Base-by-base conservation (phyloP, 176 grass and related monocot species). In the Bromus sterilis region DNA sequence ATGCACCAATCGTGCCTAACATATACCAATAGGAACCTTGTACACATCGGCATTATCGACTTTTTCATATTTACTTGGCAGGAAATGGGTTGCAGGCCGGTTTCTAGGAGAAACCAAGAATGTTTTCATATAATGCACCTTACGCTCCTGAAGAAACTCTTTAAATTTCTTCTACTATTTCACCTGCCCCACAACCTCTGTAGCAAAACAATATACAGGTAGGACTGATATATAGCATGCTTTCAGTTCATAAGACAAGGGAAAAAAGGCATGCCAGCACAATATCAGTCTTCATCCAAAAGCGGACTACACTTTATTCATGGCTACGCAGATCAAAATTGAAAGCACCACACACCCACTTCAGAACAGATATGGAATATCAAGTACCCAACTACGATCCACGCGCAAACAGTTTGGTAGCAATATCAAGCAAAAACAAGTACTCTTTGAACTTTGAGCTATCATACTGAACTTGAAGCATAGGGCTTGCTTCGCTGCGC, bases 371-470 rank as follows among this genome's bases (percentile, higher is more conserved):
- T 20, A 49, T 49, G 16, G 46, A 49, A 49, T 49, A 51, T 51
- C 48, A 51, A 51, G 48, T 51, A 51, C 18, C 21, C 48, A 51
- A 53, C 49, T 9, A 53, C 49, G 18, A 53, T 53, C 18, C 49
- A 53, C 21, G 49, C 21, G 49, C 7, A 20, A 53, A 53, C 6
- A 53, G 49, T 53, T 53, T 7, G 49, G 49, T 53, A 53, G 18
- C 49, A 53, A 7, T 53, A 21, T 53, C 49, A 53, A 53, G 49
- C 49, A 76, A 84, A 73, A 62, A 83, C 33, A 80, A 84, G 56
- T 74, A 99, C 96, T 88, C 30, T 90, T 99, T 39, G 82, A 81
- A 82, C 18, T 53, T 53, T 53, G 49, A 53, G 21, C 89, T 37
- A 65, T 93, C 93, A 91, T 91, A 99, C 67, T 84, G 62, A n/a